Conservation (phyloP, 768 basidiomycete genomes). For the Termitomyces sp. region DNA sequence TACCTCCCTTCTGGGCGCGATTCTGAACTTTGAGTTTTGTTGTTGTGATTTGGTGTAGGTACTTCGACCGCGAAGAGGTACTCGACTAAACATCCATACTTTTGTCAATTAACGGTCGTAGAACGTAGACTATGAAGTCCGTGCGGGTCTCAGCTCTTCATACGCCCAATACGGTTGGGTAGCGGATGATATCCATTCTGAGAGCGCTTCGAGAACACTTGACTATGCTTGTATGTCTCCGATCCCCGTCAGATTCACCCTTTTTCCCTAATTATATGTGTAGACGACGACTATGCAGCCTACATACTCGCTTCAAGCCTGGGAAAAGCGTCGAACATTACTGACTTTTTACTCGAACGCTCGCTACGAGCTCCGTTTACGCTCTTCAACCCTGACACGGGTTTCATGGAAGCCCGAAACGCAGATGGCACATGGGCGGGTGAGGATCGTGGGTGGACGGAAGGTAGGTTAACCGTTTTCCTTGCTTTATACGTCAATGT, state of each 20-base stretch:
- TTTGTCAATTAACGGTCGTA: slow-evolving; percentile 15
- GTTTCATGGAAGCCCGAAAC: slow-evolving; percentile 81
- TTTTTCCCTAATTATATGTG: not conserved
- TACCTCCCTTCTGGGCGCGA: not conserved
- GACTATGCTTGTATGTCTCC: slow-evolving; percentile 60
- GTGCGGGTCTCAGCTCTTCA: slow-evolving; percentile 69
- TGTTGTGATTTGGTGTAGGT: slow-evolving; percentile 33
- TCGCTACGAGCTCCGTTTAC: slow-evolving; percentile 52
- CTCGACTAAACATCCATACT: not conserved
- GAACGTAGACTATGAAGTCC: slow-evolving; percentile 76
- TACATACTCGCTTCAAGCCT: slow-evolving; percentile 55
- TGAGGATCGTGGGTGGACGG: slow-evolving; percentile 70
- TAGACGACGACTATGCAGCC: slow-evolving; percentile 77
- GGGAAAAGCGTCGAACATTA: slow-evolving; percentile 42
- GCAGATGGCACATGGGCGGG: slow-evolving; percentile 70
- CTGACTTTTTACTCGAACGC: slow-evolving; percentile 46
- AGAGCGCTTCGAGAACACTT: slow-evolving; percentile 72
- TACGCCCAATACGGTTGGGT: slow-evolving; percentile 70
- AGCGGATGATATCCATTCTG: slow-evolving; percentile 72
- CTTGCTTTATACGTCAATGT: not conserved
- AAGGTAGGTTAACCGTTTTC: slow-evolving; percentile 38
- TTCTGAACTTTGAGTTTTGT: not conserved
- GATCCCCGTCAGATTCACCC: not conserved
- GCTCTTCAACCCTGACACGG: slow-evolving; percentile 63
- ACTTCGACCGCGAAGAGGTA: slow-evolving; percentile 70